Conservation (phyloP, 257 asterid species). For the Nicotiana obtusifolia region DNA sequence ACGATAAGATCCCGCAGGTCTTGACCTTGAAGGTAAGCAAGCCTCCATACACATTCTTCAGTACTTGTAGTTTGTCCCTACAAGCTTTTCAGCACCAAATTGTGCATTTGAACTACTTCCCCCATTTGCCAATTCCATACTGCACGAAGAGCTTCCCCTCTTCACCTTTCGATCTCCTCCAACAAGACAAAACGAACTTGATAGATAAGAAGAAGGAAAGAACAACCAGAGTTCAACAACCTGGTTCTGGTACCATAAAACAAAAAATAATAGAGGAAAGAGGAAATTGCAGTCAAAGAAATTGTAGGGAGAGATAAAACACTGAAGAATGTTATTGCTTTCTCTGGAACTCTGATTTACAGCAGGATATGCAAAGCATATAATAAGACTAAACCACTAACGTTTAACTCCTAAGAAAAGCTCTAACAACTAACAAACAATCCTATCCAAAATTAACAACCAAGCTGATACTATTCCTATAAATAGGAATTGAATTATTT, state of each 20-base stretch:
- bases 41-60: slow-evolving; percentile 23
- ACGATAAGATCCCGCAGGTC: background rate
- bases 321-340: too few relatives aligned
- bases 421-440: background rate
- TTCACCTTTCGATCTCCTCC: background rate
- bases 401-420: background rate
- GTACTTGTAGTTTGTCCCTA: slow-evolving; percentile 12
- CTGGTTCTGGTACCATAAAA: background rate
- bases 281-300: background rate
- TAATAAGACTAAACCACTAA: background rate
- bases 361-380: background rate
- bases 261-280: background rate
- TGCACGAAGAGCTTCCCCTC: background rate
- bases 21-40: slow-evolving; percentile 9
- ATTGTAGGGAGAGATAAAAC: background rate
- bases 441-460: background rate
- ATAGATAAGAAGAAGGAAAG: slow-evolving; percentile 5
- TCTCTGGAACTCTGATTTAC: background rate
- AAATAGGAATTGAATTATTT: too few relatives aligned
- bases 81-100: slow-evolving; percentile 16
- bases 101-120: slow-evolving; percentile 3
- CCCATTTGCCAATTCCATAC: slow-evolving; percentile 2
- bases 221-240: background rate
- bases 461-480: too few relatives aligned
- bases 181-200: background rate